Percentiles rank a stretch among this genome's conserved stretches.
Conservation (phyloP, 2,329 filamentous ascomycete species). For the Diplodia mutila region DNA sequence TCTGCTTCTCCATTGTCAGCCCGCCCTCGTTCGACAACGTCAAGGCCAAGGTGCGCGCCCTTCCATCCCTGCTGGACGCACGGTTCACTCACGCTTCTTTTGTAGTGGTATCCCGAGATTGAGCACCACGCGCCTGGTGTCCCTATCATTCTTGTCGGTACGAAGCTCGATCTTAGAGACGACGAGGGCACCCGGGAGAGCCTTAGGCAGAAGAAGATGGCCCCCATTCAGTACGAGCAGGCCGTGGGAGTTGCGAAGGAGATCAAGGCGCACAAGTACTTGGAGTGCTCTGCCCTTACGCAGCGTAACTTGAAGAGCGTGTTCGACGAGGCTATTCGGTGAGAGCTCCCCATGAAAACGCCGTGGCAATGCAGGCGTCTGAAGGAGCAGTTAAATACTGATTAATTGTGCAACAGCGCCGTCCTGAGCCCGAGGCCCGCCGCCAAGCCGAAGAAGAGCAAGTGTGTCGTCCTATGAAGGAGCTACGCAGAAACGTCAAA, state of each 20-base stretch:
- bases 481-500: conserved; percentile 19
- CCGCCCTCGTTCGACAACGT: conserved; percentile 99
- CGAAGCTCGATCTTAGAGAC: conserved; percentile 93
- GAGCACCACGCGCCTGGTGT: conserved; percentile 95
- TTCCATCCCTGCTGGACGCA: conserved; percentile 18
- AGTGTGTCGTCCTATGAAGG: conserved; percentile 37
- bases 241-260: conserved; percentile 88
- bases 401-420: conserved; percentile 35
- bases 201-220: conserved; percentile 90
- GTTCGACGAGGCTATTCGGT: conserved; percentile 98
- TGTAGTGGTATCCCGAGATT: conserved; percentile 94
- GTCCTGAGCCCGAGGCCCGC: conserved; percentile 47
- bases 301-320: conserved; percentile 98
- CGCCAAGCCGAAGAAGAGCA: conserved; percentile 34
- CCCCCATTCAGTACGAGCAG: conserved; percentile 94
- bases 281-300: conserved; percentile 96
- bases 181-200: conserved; percentile 80
- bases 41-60: conserved; percentile 80
- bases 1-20: conserved; percentile 98
- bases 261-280: conserved; percentile 94
- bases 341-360: conserved; percentile 42
- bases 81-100: conserved; percentile 31
- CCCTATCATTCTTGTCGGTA: conserved; percentile 95
- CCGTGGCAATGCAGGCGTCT: not conserved
- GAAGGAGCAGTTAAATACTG: not conserved